Base-by-base conservation (phyloP, 768 basidiomycete species). In the Agrocybe praecox region DNA sequence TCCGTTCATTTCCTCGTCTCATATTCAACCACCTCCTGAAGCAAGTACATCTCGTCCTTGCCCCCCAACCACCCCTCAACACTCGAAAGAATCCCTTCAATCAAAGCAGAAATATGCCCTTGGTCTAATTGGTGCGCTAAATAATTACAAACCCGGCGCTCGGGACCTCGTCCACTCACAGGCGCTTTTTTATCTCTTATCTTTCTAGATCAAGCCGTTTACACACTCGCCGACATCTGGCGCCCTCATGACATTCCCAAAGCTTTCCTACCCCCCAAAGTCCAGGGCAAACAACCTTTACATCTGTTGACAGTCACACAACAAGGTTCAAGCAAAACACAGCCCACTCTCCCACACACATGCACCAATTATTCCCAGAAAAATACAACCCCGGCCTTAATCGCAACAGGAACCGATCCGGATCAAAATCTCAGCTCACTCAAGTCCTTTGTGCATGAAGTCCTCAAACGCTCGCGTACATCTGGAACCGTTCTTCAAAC, bases 401-500 rank as follows among this genome's bases (percentile, higher is more conserved):
- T n/a, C 60, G 19, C 69, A 63, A 36, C 57, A 6, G 57, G 61
- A 54, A 33, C 59, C 34, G 65, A 66, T 36, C 66, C 70, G 21
- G 74, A 72, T 50, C 62, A 67, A 59, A 76, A 78, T 46, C 67
- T 84, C 17, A 74, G 84, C 8, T 87, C 89, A 8, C 80, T 92
- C 60, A 87, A 83, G 61, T 78, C 81, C 5, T 96, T 96, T 64
- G 91, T 96, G 24, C 89, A 92, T 67, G 93, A 96, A 72, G 90
- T 95, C 8, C 80, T 96, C 14, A 83, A 91, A 50, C 88, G 94
- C 34, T 94, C 92, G 12, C 83, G 91, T 46, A 95, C 93, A 0
- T 90, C 91, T 5, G 90, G 88, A 43, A 84, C 81, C 44, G 90
- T 94, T 3, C 79, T 96, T 8, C 93, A 96, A 68, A 90, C 92